These are phyloP conservation scores for Hydnomerulius pinastri DNA, from an alignment of 768 basidiomycete species.

Conservation along the genomic window DNA sequence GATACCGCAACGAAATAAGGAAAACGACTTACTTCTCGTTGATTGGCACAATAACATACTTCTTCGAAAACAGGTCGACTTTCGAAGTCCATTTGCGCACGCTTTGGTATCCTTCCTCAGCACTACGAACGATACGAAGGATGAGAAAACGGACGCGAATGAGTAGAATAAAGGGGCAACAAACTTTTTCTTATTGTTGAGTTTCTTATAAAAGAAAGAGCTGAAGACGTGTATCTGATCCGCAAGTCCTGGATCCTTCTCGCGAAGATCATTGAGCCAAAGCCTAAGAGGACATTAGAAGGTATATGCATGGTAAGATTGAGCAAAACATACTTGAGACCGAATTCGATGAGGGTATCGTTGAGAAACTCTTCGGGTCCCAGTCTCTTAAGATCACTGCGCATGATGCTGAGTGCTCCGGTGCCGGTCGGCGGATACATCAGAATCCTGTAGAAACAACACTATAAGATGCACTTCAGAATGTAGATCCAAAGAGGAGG, in stretches of 20 bases:
- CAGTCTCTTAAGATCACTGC: constrained; percentile 74
- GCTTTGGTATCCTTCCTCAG: constrained; percentile 72
- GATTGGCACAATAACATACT: constrained; percentile 92
- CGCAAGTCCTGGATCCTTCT: constrained; percentile 57
- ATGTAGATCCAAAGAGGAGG: background rate
- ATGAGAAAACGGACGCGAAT: constrained; percentile 12
- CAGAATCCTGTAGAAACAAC: constrained; percentile 52
- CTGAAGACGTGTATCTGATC: constrained; percentile 88
- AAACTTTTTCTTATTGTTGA: constrained; percentile 64
- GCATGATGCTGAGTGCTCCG: constrained; percentile 81
- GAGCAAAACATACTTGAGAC: constrained; percentile 69
- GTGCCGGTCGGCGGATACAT: constrained; percentile 71
- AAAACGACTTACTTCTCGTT: constrained; percentile 79
- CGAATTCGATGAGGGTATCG: constrained; percentile 96
- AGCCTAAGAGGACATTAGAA: constrained; percentile 45
- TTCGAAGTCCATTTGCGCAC: constrained; percentile 95
- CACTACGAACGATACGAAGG: constrained; percentile 29
- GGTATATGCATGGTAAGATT: background rate
- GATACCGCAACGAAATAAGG: background rate
- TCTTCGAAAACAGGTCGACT: constrained; percentile 86
- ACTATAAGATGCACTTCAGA: constrained; percentile 4
- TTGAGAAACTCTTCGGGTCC: constrained; percentile 86
- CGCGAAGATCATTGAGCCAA: constrained; percentile 64
- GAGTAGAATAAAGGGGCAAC: constrained; percentile 15
- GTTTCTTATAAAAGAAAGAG: constrained; percentile 97